These are phyloP conservation scores for Penicillium sclerotiorum DNA, from an alignment of 2,329 filamentous ascomycete genomes.

Conservation along the genomic window DNA sequence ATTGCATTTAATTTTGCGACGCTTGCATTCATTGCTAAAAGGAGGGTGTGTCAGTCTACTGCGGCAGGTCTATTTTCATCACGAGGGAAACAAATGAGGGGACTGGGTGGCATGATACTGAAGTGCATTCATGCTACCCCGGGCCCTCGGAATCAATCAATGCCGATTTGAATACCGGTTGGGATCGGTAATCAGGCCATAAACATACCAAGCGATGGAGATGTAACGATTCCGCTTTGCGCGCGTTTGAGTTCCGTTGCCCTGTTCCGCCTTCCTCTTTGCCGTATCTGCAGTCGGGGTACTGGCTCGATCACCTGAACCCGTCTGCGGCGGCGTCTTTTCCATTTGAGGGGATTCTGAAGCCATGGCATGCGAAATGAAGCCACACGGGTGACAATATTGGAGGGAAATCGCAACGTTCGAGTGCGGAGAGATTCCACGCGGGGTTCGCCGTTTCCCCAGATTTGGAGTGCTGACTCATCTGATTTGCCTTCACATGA, in stretches of 20 bases:
- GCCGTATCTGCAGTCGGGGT: constrained; percentile 30
- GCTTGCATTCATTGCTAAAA: constrained; percentile 64
- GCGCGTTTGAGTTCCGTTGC: constrained; percentile 54
- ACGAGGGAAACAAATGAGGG: not conserved
- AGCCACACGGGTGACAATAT: constrained; percentile 6
- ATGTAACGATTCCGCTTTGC: constrained; percentile 69
- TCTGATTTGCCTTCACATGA: constrained; percentile 6
- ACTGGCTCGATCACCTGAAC: constrained; percentile 25
- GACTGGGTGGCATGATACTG: constrained; percentile 8
- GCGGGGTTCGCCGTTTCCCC: constrained; percentile 39
- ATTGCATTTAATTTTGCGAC: constrained; percentile 70
- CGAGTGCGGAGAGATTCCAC: constrained; percentile 42
- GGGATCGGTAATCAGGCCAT: constrained; percentile 17
- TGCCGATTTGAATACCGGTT: constrained; percentile 2
- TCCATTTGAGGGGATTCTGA: constrained; percentile 39
- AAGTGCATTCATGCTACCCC: not conserved
- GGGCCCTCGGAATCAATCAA: not conserved
- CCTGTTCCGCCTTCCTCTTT: constrained; percentile 48
- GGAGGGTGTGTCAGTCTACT: constrained; percentile 11
- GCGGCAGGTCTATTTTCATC: not conserved
- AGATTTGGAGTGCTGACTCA: constrained; percentile 30
- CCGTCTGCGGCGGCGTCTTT: constrained; percentile 26
- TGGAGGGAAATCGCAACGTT: constrained; percentile 17
- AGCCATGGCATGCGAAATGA: constrained; percentile 27
- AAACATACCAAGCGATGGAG: constrained; percentile 66